phyloP scores from a whole-genome alignment of 768 basidiomycete species.

The Suillus weaverae region DNA sequence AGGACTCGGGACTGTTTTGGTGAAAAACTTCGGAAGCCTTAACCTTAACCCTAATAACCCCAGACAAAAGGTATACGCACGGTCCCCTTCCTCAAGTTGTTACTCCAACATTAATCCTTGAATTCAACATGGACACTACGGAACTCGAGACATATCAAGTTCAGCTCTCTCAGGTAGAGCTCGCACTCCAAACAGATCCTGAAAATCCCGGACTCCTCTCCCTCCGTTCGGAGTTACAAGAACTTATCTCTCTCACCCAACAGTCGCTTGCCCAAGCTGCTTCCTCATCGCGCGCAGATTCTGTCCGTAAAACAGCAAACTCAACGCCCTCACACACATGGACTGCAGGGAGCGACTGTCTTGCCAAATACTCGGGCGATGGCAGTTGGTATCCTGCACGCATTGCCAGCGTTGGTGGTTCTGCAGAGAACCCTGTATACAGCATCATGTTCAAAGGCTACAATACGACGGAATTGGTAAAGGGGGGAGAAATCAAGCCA shows the following conservation, averaged over 20 bases:
- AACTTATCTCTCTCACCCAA: constrained; percentile 82
- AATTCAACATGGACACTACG: constrained; percentile 52
- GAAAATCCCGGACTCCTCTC: constrained; percentile 69
- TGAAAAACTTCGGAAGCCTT: neutral
- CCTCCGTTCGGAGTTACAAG: constrained; percentile 74
- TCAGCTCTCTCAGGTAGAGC: constrained; percentile 85
- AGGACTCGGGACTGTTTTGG: no score
- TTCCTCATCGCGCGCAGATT: constrained; percentile 57
- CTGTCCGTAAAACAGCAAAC: constrained; percentile 53
- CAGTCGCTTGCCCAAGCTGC: constrained; percentile 67
- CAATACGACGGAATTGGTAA: constrained; percentile 86
- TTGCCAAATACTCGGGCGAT: constrained; percentile 85
- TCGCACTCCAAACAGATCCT: constrained; percentile 74
- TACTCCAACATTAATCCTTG: neutral
- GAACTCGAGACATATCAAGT: constrained; percentile 91
- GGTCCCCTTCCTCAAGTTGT: neutral
- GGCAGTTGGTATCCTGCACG: constrained; percentile 87
- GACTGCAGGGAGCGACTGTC: constrained; percentile 81
- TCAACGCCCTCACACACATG: constrained; percentile 56
- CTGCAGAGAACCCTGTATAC: constrained; percentile 79
- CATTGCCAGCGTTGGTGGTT: constrained; percentile 82
- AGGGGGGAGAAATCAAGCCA: constrained; percentile 66
- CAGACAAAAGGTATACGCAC: neutral
- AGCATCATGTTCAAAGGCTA: constrained; percentile 91
- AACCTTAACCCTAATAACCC: constrained; percentile 7